Base-by-base conservation (phyloP, 1,284 basidiomycete species). In the Cerioporus squamosus region DNA sequence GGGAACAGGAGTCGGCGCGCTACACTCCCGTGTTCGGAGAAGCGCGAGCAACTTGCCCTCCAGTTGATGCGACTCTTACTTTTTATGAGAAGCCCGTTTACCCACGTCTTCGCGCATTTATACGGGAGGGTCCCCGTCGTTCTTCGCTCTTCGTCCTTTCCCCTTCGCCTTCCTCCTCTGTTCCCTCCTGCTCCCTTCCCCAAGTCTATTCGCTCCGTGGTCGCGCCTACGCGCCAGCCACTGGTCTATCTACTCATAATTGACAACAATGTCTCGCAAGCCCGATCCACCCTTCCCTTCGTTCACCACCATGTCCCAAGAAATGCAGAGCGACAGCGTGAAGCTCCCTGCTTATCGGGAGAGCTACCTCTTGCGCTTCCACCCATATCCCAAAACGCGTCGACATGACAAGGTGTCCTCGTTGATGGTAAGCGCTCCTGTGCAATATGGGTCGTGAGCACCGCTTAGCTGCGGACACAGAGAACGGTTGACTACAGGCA, bases 261-360 rank as follows among this genome's bases (percentile, higher is more conserved):
- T 29, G 46, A 50, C 39, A 24, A 3, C 10, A 42, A 63, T 60
- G 53, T 57, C n/a, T 18, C 47, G 45, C 38, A 59, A 50, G 33
- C 55, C 44, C 33, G 60, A 65, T 22, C 55, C 57, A 17, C 47
- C 53, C 46, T 62, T 57, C 44, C 63, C 63, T 24, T 62, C 61
- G 38, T 65, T 65, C 43, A 49, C 61, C 22, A 46, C 55, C 42
- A 55, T 59, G 55, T 55, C 57, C 45, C 10, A 29, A 15, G 48
- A 61, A 14, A 39, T 55, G n/a, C 44, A 54, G 18, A 56, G 59
- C 33, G 63, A 65, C 46, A 57, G 55, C 12, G 42, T 62, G 26
- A 55, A 61, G 8, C 60, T 65, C 14, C 63, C 63, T 10, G 60
- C 54, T 48, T 65, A 65, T 38, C 63, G 63, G 26, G 63, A 62